phyloP scores from a whole-genome alignment of 2,329 filamentous ascomycete genomes.

The Penicillium sp. region DNA sequence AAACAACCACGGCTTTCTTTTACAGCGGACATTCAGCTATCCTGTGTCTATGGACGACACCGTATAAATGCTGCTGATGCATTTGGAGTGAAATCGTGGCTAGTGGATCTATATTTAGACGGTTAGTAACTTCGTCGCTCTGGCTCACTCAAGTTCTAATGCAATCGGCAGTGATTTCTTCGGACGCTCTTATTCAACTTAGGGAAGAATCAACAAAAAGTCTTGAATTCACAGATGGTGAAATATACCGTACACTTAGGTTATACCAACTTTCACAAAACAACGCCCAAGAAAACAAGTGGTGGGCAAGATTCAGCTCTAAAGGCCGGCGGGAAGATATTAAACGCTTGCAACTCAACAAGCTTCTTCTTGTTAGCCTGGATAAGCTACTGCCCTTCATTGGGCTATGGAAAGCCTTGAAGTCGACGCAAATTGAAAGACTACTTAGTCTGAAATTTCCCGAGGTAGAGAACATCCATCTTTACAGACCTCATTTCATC shows the following conservation, averaged over 20 bases:
- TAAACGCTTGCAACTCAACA: slow-evolving; percentile 2
- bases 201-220: slow-evolving; percentile 6
- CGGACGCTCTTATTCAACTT: not conserved
- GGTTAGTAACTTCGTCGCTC: not conserved
- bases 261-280: slow-evolving; percentile 2
- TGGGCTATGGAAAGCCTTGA: slow-evolving; percentile 5
- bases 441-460: slow-evolving; percentile 6
- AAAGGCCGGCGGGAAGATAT: slow-evolving; percentile 8
- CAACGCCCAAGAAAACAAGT: not conserved
- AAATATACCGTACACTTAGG: slow-evolving; percentile 12
- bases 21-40: not conserved
- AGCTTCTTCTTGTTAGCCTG: not conserved
- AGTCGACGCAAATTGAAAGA: slow-evolving; percentile 5
- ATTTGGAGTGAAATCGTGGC: not conserved
- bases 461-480: not conserved
- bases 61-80: not conserved
- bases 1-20: not conserved
- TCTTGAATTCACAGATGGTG: slow-evolving; percentile 6
- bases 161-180: not conserved
- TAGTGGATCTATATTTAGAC: not conserved
- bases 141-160: not conserved
- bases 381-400: slow-evolving; percentile 4
- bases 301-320: slow-evolving; percentile 1
- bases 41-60: not conserved
- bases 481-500: not conserved